Percentiles rank a stretch among this genome's conserved stretches.
Evolutionary conservation across 2,329 filamentous ascomycete species (phyloP).

Genomic region (Xylaria sp.): DNA sequence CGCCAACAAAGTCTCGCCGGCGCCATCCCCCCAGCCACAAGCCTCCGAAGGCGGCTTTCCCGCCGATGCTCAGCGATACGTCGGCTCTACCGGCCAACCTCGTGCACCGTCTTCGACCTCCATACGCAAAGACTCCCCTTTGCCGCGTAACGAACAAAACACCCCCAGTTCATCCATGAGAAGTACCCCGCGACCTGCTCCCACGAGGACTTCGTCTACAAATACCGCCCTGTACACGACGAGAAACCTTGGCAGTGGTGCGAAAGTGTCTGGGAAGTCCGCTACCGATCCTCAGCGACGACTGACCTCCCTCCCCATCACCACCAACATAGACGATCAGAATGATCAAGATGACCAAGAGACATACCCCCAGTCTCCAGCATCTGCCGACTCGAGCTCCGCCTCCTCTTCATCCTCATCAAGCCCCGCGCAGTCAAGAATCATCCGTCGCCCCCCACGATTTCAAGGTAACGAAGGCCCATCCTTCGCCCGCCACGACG

Average conservation of each 20-base stretch:
- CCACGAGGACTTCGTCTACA: constrained; percentile 61
- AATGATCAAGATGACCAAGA: constrained; percentile 52
- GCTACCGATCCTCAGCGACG: constrained; percentile 53
- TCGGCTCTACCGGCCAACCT: constrained; percentile 59
- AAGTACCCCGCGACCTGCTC: constrained; percentile 57
- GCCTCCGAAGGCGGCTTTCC: constrained; percentile 57
- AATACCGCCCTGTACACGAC: constrained; percentile 55
- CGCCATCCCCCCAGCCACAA: constrained; percentile 67
- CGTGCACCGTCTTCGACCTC: constrained; percentile 66
- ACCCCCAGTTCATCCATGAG: constrained; percentile 58
- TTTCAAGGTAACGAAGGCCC: constrained; percentile 56
- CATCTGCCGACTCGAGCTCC: constrained; percentile 54
- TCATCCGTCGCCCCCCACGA: constrained; percentile 69
- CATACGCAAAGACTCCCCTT: constrained; percentile 67
- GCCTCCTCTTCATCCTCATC: constrained; percentile 54
- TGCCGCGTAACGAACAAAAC: constrained; percentile 60
- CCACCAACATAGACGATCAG: constrained; percentile 48
- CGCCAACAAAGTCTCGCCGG: constrained; percentile 65
- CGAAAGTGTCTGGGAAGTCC: constrained; percentile 48
- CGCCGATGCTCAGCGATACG: constrained; percentile 63
- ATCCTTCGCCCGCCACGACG: constrained; percentile 59
- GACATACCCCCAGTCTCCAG: constrained; percentile 57
- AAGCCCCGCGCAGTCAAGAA: constrained; percentile 67
- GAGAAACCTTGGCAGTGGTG: constrained; percentile 52
- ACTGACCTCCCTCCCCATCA: constrained; percentile 59